A percentile compares a stretch with the other conserved stretches of the same genome.
These are phyloP conservation scores for Xylariaceae sp. DNA, from an alignment of 2,329 filamentous ascomycete species.

Conservation along the genomic window DNA sequence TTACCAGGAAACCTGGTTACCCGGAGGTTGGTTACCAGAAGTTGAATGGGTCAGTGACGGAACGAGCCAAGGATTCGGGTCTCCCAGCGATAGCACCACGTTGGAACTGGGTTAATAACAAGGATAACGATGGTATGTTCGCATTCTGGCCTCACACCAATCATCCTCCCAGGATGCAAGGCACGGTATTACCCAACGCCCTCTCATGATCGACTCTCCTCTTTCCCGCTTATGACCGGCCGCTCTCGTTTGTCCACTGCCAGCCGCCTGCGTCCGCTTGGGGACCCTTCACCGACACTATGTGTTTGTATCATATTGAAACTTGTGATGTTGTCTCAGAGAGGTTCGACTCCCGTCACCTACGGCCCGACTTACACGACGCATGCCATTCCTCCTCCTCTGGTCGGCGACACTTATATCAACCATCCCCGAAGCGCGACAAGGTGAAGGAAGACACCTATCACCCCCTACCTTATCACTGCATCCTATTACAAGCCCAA, in stretches of 20 bases:
- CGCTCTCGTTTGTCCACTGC: neutral
- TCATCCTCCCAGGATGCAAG: slow-evolving; percentile 21
- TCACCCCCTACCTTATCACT: neutral
- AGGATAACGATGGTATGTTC: slow-evolving; percentile 9
- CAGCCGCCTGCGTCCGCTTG: neutral
- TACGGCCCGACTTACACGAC: neutral
- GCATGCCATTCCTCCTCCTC: neutral
- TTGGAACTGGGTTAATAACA: neutral
- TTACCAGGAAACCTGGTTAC: neutral
- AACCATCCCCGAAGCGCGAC: neutral
- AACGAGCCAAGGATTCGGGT: slow-evolving; percentile 10
- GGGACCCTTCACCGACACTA: neutral
- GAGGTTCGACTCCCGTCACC: neutral
- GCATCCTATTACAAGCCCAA: neutral
- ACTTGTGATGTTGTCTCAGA: neutral
- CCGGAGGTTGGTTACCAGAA: neutral
- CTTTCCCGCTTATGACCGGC: slow-evolving; percentile 11
- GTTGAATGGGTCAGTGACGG: no score
- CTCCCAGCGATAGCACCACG: neutral
- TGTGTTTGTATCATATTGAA: neutral
- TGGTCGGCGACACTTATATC: neutral
- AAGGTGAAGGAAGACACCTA: neutral
- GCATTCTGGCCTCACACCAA: slow-evolving; percentile 16
- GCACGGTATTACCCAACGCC: slow-evolving; percentile 18
- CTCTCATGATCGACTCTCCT: slow-evolving; percentile 16